Evolutionary conservation across 148 eudicot genomes (phyloP).

Genomic region (Rhododendron henanense): DNA sequence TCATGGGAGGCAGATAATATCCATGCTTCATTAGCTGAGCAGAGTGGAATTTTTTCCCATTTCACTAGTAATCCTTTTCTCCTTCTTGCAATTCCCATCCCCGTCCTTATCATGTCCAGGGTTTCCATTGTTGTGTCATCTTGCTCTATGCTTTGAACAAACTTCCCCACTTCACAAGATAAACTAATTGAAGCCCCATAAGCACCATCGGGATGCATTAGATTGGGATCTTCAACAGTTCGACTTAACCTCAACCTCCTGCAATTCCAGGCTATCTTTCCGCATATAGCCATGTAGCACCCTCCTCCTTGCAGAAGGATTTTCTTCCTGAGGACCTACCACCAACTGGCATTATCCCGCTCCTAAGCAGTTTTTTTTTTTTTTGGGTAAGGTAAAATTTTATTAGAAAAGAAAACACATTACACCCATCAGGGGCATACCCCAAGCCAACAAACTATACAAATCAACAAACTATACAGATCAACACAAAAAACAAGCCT

Average conservation of each 20-base stretch:
- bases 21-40: neutral
- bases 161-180: neutral
- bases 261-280: neutral
- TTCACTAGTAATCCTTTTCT: neutral
- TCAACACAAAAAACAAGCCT: too few species aligned
- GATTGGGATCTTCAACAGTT: neutral
- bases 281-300: neutral
- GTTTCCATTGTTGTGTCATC: neutral
- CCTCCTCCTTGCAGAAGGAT: neutral
- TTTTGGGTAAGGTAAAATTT: too few species aligned
- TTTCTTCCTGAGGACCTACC: neutral
- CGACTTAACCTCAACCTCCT: neutral
- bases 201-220: neutral
- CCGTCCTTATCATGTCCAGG: neutral
- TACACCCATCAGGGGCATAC: too few species aligned
- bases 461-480: too few species aligned
- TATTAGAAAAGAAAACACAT: too few species aligned
- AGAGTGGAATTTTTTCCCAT: neutral
- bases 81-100: too few species aligned
- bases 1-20: neutral
- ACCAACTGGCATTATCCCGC: neutral
- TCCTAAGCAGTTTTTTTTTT: neutral
- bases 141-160: neutral
- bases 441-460: too few species aligned
- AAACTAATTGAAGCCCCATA: neutral